Evolutionary conservation across 1,284 basidiomycete species (phyloP).

Genomic region (Puccinia polysora): DNA sequence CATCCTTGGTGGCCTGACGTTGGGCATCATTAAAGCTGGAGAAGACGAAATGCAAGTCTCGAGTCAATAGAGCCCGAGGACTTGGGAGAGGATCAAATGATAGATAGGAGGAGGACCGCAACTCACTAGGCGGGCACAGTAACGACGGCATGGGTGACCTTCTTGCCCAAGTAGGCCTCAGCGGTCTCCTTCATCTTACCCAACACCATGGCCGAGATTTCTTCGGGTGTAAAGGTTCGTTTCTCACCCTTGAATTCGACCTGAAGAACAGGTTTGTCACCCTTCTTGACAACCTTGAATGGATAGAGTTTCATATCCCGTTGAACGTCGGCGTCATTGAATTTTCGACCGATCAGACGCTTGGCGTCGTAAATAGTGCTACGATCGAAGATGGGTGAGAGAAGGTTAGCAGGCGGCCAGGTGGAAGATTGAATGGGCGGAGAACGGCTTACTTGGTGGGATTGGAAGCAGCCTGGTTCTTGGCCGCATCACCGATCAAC

Average conservation of each 20-base stretch:
- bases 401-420: constrained; percentile 60
- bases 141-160: constrained; percentile 95
- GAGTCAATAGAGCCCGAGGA: background rate
- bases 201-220: constrained; percentile 89
- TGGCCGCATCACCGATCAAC: constrained; percentile 63
- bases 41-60: background rate
- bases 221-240: constrained; percentile 62
- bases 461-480: constrained; percentile 62
- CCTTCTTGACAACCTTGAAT: constrained; percentile 56
- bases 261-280: constrained; percentile 51
- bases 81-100: background rate
- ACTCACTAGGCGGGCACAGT: constrained; percentile 79
- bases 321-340: constrained; percentile 58
- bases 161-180: constrained; percentile 92
- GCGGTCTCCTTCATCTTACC: constrained; percentile 99
- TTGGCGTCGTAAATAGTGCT: constrained; percentile 98
- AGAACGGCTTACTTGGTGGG: constrained; percentile 52
- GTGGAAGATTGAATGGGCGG: constrained; percentile 25
- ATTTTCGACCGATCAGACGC: constrained; percentile 72
- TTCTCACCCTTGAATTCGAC: constrained; percentile 50
- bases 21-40: constrained; percentile 93
- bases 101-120: constrained; percentile 43
- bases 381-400: no score
- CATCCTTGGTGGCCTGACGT: constrained; percentile 97
- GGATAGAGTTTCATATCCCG: constrained; percentile 61